phyloP scores from a whole-genome alignment of 202 grass and related monocot genomes.

The Carex sylvatica region DNA sequence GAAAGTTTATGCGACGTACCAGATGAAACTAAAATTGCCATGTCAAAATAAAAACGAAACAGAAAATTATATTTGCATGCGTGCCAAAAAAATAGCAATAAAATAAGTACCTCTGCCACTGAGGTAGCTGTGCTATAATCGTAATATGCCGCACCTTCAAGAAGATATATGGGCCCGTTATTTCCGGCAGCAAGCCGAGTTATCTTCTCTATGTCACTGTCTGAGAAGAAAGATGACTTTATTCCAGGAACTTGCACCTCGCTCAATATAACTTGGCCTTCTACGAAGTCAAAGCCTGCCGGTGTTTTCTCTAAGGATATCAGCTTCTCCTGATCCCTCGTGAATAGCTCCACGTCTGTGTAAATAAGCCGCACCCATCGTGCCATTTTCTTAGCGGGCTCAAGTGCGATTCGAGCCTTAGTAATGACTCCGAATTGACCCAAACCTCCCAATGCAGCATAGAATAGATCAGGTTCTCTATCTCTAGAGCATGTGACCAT shows the following conservation, averaged over 20 bases:
- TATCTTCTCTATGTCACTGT: constrained; percentile 25
- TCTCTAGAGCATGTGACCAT: constrained; percentile 49
- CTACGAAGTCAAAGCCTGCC: constrained; percentile 43
- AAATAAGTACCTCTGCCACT: constrained; percentile 32
- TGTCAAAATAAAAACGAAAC: neutral
- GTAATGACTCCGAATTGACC: constrained; percentile 68
- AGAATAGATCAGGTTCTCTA: constrained; percentile 51
- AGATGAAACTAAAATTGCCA: neutral
- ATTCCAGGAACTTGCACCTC: constrained; percentile 32
- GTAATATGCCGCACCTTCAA: constrained; percentile 55
- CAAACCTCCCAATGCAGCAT: constrained; percentile 43
- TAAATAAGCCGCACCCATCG: constrained; percentile 56
- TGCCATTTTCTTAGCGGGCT: constrained; percentile 28
- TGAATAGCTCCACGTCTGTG: constrained; percentile 33
- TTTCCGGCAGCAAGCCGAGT: constrained; percentile 10
- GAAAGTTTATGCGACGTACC: neutral
- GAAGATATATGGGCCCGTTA: constrained; percentile 41
- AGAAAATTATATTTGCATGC: neutral
- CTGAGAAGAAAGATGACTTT: constrained; percentile 52
- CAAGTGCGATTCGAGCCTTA: constrained; percentile 44
- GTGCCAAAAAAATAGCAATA: neutral
- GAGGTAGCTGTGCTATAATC: neutral
- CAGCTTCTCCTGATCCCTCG: constrained; percentile 52
- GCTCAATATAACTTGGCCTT: constrained; percentile 50
- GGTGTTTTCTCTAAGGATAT: constrained; percentile 23